phyloP scores from a whole-genome alignment of 495 filamentous ascomycete genomes.

The Collariella sp. region DNA sequence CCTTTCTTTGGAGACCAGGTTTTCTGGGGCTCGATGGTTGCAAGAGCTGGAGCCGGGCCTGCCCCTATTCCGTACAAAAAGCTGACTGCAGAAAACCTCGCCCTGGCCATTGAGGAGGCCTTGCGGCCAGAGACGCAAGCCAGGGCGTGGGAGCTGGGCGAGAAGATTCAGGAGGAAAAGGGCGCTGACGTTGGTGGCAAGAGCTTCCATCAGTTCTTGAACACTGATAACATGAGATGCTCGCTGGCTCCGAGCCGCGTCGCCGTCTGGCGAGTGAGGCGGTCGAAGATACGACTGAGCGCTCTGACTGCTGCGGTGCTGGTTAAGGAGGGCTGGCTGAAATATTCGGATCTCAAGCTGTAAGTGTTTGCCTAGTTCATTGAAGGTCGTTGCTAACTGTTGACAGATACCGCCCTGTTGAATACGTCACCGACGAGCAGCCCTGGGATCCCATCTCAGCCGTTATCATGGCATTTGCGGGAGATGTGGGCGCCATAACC shows the following conservation, averaged over 20 bases:
- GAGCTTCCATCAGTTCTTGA: conserved; percentile 61
- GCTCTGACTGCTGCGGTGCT: conserved; percentile 59
- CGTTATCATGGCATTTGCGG: conserved; percentile 62
- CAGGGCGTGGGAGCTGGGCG: conserved; percentile 51
- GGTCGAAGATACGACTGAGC: conserved; percentile 55
- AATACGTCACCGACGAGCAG: conserved; percentile 65
- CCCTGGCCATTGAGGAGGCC: conserved; percentile 51
- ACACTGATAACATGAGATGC: conserved; percentile 54
- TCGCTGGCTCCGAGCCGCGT: conserved; percentile 52
- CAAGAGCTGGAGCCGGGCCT: conserved; percentile 62
- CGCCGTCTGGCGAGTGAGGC: conserved; percentile 63
- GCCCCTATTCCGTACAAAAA: conserved; percentile 60
- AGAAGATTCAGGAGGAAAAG: conserved; percentile 54
- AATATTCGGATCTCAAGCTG: conserved; percentile 60
- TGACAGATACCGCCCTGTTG: conserved; percentile 52
- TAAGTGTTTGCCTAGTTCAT: conserved; percentile 27
- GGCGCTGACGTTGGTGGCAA: conserved; percentile 55
- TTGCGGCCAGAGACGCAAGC: conserved; percentile 47
- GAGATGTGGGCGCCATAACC: conserved; percentile 63
- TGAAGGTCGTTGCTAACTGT: conserved; percentile 13
- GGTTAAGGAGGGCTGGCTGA: conserved; percentile 51
- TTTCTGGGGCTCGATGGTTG: conserved; percentile 75
- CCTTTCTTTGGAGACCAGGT: conserved; percentile 84
- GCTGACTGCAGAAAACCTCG: conserved; percentile 54
- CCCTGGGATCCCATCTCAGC: conserved; percentile 67